These are phyloP conservation scores for Penicillium mononematosum DNA, from an alignment of 495 filamentous ascomycete species.

Conservation along the genomic window DNA sequence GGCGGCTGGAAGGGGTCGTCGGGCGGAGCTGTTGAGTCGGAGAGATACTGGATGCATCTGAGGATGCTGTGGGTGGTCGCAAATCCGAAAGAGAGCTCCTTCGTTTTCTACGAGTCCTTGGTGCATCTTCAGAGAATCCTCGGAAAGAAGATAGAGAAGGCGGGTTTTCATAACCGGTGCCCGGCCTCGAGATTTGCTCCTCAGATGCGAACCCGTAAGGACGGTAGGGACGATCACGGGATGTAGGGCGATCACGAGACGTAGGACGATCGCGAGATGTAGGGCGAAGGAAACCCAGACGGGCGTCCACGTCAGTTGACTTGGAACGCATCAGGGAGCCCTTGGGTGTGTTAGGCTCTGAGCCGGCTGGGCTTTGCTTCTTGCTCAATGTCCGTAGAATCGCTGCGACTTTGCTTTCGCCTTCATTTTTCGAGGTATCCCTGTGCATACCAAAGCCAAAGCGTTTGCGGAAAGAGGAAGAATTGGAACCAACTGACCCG, in stretches of 20 bases:
- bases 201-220: conserved; percentile 49
- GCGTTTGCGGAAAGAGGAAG: conserved; percentile 79
- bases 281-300: conserved; percentile 55
- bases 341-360: conserved; percentile 57
- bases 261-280: conserved; percentile 62
- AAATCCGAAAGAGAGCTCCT: conserved; percentile 92
- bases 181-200: conserved; percentile 45
- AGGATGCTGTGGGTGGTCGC: conserved; percentile 55
- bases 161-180: conserved; percentile 45
- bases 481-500: conserved; percentile 65
- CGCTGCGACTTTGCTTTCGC: conserved; percentile 68
- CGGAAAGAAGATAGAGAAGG: conserved; percentile 39
- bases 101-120: conserved; percentile 66
- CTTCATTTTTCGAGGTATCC: conserved; percentile 66
- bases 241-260: conserved; percentile 38
- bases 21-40: conserved; percentile 37
- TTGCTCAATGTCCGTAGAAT: conserved; percentile 92
- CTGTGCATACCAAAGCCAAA: conserved; percentile 77
- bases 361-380: conserved; percentile 60
- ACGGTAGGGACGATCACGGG: conserved; percentile 52
- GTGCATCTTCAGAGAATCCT: conserved; percentile 38
- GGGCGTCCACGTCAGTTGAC: conserved; percentile 72
- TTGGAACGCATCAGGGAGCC: conserved; percentile 69
- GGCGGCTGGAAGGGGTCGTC: conserved; percentile 35
- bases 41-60: conserved; percentile 37